These are phyloP conservation scores for Ricinus communis DNA, from an alignment of 345 rosid species.

Conservation along the genomic window DNA sequence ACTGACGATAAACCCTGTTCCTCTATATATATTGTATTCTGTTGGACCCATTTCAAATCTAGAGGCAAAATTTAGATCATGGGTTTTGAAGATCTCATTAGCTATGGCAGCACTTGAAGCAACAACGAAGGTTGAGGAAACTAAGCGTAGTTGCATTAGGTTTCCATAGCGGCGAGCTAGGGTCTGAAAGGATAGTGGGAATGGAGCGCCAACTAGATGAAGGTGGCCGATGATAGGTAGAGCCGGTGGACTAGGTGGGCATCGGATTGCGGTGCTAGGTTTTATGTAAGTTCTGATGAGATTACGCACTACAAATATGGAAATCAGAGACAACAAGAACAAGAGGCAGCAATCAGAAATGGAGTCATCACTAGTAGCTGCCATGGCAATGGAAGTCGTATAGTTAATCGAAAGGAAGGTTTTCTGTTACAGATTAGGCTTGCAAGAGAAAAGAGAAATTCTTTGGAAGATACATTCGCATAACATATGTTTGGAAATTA, in stretches of 20 bases:
- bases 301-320: not conserved
- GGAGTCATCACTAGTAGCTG: not conserved
- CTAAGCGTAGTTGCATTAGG: constrained; percentile 10
- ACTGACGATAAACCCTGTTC: not conserved
- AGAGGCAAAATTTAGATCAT: constrained; percentile 10
- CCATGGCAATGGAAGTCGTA: not conserved
- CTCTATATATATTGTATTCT: constrained; percentile 1
- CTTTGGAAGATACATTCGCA: not conserved
- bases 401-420: not conserved
- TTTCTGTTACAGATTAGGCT: not conserved
- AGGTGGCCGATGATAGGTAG: constrained; percentile 50
- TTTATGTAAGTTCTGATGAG: constrained; percentile 14
- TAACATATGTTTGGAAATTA: not conserved
- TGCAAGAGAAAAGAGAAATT: not conserved
- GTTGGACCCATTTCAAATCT: not conserved
- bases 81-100: constrained; percentile 15
- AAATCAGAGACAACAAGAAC: not conserved
- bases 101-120: constrained; percentile 11
- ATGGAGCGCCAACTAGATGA: constrained; percentile 30
- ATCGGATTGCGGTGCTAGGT: not conserved
- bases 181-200: constrained; percentile 10
- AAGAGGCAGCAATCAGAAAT: constrained; percentile 9
- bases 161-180: constrained; percentile 18
- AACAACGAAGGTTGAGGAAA: constrained; percentile 1
- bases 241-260: constrained; percentile 43